Evolutionary conservation across 2,329 filamentous ascomycete species (phyloP), one percentile per base, ranked within the genome.

Genomic region (Aureobasidium pullulans): DNA sequence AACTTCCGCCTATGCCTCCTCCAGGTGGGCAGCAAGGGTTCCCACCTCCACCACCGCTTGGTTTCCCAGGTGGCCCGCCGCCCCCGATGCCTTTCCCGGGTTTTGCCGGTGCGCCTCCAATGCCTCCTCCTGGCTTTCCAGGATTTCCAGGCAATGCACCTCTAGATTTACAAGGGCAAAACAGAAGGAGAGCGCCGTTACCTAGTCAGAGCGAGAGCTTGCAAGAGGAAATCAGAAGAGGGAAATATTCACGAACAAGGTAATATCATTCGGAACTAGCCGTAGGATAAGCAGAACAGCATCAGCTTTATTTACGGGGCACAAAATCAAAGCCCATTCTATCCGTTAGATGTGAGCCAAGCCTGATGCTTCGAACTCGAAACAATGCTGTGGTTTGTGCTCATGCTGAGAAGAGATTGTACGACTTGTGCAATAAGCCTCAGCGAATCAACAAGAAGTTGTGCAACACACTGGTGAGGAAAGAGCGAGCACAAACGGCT

Each of bases 181-280:
- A 84, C 16, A 80, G 87, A 61, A 79, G 77, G 65, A 76, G 86
- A 62, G 89, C 82, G 6, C 90, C 89, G 8, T 74, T 96, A 44
- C 90, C 90, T 0, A 92, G 89, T 69, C 90, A 95, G 73, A 84
- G 89, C 69, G 90, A 94, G 70, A 92, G 88, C 66, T 74, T 95
- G 66, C 83, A 86, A 65, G 84, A 87, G 71, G 89, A 93, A 72
- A 90, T 93, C 77, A 81, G 81, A 63, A 76, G 76, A 63, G 79
- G 79, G 10, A 73, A 78, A 64, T 83, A 77, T 66, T 70, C 76
- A 44, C 75, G 72, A 64, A 69, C 40, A 36, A 56, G 52, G 19
- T 56, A 23, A 37, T 13, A 34, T 10, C 46, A 13, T 13, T 6
- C 29, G 19, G 46, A 9, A 32, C 5, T 28, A 31, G 49, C 37